Percentiles rank a stretch among this genome's conserved stretches.
phyloP scores from a whole-genome alignment of 2,329 filamentous ascomycete genomes.

The Claviceps sp. region DNA sequence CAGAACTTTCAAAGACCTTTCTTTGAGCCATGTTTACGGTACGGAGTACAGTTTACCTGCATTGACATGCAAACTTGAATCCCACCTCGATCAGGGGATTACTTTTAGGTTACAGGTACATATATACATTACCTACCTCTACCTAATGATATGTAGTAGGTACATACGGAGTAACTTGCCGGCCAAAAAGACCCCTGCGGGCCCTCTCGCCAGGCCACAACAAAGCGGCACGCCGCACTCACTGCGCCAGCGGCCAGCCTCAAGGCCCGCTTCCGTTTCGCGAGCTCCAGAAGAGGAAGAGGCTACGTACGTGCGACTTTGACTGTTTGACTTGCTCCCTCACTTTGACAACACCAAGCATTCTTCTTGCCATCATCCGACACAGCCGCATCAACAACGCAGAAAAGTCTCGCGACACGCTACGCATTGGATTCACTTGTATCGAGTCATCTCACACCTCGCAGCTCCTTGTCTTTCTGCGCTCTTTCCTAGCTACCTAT shows the following conservation, averaged over 20 bases:
- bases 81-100: no score
- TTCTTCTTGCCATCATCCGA: conserved; percentile 7
- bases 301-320: conserved; percentile 15
- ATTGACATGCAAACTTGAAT: no score
- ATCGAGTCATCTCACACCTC: not conserved
- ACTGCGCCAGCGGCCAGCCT: conserved; percentile 8
- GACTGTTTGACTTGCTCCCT: conserved; percentile 6
- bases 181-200: not conserved
- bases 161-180: not conserved
- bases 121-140: no score
- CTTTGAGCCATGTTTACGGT: no score
- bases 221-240: not conserved
- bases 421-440: not conserved
- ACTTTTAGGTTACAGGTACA: no score
- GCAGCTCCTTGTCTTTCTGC: not conserved
- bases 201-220: conserved; percentile 4
- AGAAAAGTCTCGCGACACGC: conserved; percentile 5
- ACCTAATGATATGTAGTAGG: no score
- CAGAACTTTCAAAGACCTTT: no score
- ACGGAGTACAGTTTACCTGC: no score
- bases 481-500: not conserved
- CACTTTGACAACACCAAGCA: conserved; percentile 14
- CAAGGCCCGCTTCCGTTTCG: conserved; percentile 3
- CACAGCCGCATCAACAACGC: conserved; percentile 10
- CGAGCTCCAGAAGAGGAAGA: conserved; percentile 9